A percentile compares a stretch with the other conserved stretches of the same genome.
phyloP scores from a whole-genome alignment of 768 basidiomycete species.

The Cubamyces sp. region DNA sequence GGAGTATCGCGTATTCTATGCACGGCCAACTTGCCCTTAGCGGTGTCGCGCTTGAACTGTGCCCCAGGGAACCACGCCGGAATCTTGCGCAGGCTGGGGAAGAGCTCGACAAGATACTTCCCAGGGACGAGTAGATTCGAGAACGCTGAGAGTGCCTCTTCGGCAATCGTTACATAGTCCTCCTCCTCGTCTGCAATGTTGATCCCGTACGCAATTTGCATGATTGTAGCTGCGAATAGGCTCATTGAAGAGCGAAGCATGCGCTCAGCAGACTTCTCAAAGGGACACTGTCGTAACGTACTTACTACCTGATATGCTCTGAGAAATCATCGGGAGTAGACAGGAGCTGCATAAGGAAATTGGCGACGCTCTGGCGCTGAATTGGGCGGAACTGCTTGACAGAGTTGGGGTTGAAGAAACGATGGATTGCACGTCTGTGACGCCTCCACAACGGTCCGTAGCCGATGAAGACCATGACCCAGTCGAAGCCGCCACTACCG shows the following conservation, averaged over 20 bases:
- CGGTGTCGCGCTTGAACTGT: conserved; percentile 22
- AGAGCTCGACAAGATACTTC: conserved; percentile 13
- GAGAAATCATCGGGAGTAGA: conserved; percentile 5
- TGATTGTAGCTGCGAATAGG: conserved; percentile 26
- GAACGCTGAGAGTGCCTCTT: conserved; percentile 3
- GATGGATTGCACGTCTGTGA: conserved; percentile 16
- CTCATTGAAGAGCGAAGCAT: conserved; percentile 16
- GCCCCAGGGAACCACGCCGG: conserved; percentile 26
- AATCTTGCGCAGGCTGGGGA: conserved; percentile 20
- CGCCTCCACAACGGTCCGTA: conserved; percentile 19
- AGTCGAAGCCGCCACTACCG: conserved; percentile 11
- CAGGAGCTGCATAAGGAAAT: conserved; percentile 1
- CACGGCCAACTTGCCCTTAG: conserved; percentile 2
- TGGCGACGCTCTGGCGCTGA: background rate
- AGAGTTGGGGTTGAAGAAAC: conserved; percentile 9
- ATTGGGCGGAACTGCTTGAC: background rate
- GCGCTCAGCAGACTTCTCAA: background rate
- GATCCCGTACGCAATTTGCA: conserved; percentile 29
- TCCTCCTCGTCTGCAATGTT: conserved; percentile 10
- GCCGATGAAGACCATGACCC: conserved; percentile 2
- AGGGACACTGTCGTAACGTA: conserved; percentile 19
- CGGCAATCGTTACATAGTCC: conserved; percentile 12
- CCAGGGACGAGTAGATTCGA: conserved; percentile 4
- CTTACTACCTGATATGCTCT: conserved; percentile 16
- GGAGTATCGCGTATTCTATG: conserved; percentile 17